Evolutionary conservation across 1,284 basidiomycete species (phyloP), one percentile per base, ranked within the genome.

Genomic region (Ganoderma meredithae): DNA sequence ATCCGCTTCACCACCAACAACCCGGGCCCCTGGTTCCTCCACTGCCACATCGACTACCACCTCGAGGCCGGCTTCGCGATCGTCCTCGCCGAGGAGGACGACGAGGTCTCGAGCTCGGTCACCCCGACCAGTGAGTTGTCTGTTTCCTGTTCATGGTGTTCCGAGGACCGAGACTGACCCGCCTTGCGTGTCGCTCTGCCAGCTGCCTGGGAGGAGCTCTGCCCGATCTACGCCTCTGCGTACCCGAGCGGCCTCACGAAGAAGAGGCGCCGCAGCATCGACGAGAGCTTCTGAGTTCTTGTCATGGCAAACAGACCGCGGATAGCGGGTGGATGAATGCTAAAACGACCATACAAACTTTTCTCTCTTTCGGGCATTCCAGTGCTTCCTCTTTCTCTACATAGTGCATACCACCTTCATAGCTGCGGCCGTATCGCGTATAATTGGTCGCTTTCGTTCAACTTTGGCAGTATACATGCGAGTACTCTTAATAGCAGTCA

Each of bases 41-140:
- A 76, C 62, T 76, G 75, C 67, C 75, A 76, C 65, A 75, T 76
- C 63, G 74, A 76, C 62, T 75, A 67, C 70, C 75, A 76, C 44
- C 68, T 76, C 53, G 69, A 72, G 33, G 74, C 73, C 39, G 76
- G 76, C 41, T 72, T 77, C 52, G 75, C 73, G 17, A 62, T 73
- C 41, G 74, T 76, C 53, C 67, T 77, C 19, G 75, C 75, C 49
- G 76, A 77, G 60, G 75, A 74, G 40, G 60, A 69, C 15, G 58
- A 60, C 6, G 71, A 73, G 55, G 60, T 72, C 33, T 41, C 33
- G 55, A 66, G 62, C 25, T 52, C 39, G 62, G 56, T n/a, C 33
- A 39, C 49, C 33, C 62, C 62, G 27, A 52, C 15, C 33, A 63
- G 60, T 62, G 36, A 49, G 60, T 62, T 22, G 47, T 49, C n/a